Base-by-base conservation (phyloP, 306 rosid genomes). In the Trifolium dubium region DNA sequence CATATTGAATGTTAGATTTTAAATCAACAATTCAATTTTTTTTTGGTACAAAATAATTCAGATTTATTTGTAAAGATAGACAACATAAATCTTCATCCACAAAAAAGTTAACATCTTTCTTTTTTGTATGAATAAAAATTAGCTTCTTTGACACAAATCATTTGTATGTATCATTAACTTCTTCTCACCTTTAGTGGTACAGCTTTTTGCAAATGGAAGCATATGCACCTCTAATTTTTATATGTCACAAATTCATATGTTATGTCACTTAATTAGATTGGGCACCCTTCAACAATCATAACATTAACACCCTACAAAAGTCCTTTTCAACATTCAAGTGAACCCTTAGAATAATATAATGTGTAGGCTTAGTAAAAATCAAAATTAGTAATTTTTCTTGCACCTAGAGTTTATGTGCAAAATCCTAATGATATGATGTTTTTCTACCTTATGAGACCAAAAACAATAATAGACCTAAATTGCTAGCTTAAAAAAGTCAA, bases 211-310 rank as follows among this genome's bases (percentile, higher is more conserved):
- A 17, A 50, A 70, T 84, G 87, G 76, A 59, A 67, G 71, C 72
- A 72, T 32, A 39, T 68, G 59, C 10, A 55, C 54, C 66, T 83
- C 18, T 58, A 59, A 49, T 56, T 78, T 78, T 53, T 31, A 59
- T 72, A 67, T 56, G 50, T 65, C 55, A 60, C 59, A 4, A 69
- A 58, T 53, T 46, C 23, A 50, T 23, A 72, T 12, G 15, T 44
- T 40, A 40, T 37, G 17, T 30, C 28, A 77, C 58, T 50, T 81
- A 46, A 29, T 39, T 47, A 37, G 47, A 10, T 30, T 31, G 40
- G 73, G 83, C 63, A 87, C 71, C 64, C 39, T 77, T 5, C 23
- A 58, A 64, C 66, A 50, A 83, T 79, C 68, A 58, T 56, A 29
- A 58, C 37, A 28, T 19, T 10, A 54, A 3, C 30, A 18, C 6